Percentiles rank a stretch among this genome's conserved stretches.
Evolutionary conservation across 75 land plant genomes (phyloP).

Genomic region (Chamaecyparis obtusa): DNA sequence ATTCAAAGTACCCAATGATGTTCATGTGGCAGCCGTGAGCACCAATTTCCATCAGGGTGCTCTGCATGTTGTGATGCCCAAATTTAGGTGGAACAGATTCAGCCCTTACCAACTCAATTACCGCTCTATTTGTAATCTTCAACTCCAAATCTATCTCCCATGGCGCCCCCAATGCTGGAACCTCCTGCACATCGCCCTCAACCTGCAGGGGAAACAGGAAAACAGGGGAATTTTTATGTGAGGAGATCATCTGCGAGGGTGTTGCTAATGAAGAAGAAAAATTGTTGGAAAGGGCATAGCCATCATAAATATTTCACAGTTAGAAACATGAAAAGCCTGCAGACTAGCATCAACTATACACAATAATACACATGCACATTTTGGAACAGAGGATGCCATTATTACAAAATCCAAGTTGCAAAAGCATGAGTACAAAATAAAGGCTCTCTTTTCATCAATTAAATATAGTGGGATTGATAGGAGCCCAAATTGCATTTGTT

Average conservation of each 20-base stretch:
- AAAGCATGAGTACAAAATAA: too few species aligned
- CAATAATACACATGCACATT: too few species aligned
- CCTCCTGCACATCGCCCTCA: neutral
- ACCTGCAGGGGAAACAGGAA: neutral
- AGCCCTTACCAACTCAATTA: neutral
- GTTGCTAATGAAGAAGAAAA: neutral
- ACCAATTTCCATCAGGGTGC: neutral
- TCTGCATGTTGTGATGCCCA: conserved; percentile 2
- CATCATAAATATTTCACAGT: too few species aligned
- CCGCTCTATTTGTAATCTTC: neutral
- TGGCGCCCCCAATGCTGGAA: neutral
- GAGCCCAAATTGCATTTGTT: too few species aligned
- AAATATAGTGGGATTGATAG: too few species aligned
- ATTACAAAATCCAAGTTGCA: too few species aligned
- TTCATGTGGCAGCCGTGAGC: neutral
- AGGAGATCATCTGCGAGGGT: neutral
- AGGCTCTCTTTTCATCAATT: too few species aligned
- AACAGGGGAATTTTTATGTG: neutral
- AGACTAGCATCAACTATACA: too few species aligned
- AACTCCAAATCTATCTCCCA: neutral
- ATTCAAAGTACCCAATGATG: conserved; percentile 5
- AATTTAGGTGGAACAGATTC: conserved; percentile 6
- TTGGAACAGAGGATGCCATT: too few species aligned
- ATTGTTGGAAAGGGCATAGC: neutral
- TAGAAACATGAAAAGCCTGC: too few species aligned